Evolutionary conservation across 495 filamentous ascomycete species (phyloP).

Genomic region (Pyronema omphalodes): DNA sequence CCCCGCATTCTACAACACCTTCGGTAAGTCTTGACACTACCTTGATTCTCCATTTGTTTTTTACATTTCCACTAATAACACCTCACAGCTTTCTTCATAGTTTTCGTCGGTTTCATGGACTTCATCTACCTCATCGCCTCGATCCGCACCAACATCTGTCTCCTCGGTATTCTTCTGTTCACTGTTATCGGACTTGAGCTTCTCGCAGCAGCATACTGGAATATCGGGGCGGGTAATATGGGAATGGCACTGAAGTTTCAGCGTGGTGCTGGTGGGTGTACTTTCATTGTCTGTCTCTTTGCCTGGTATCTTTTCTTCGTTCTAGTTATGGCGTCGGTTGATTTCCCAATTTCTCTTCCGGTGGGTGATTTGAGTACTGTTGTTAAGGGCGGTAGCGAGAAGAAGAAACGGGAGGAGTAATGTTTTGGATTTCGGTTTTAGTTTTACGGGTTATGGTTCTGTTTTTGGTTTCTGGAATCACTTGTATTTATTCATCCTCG

Average conservation of each 20-base stretch:
- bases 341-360: conserved; percentile 37
- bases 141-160: conserved; percentile 49
- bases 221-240: conserved; percentile 25
- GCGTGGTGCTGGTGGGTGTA: background rate
- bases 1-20: background rate
- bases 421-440: too few species aligned
- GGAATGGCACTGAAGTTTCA: background rate
- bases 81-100: conserved; percentile 36
- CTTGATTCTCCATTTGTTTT: too few species aligned
- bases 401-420: background rate
- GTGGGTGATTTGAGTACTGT: conserved; percentile 35
- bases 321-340: conserved; percentile 41
- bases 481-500: too few species aligned
- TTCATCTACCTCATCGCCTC: conserved; percentile 50
- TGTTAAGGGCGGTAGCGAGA: background rate
- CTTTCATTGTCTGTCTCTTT: conserved; percentile 38
- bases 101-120: conserved; percentile 37
- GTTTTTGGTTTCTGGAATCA: too few species aligned
- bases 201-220: conserved; percentile 41
- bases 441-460: too few species aligned
- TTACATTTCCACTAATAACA: background rate
- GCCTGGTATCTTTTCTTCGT: conserved; percentile 50
- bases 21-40: background rate
- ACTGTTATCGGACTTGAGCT: conserved; percentile 40
- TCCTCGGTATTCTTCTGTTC: conserved; percentile 46